Conservation (phyloP, 202 grass and related monocot species). For the Bolboschoenoplectus hybrid region DNA sequence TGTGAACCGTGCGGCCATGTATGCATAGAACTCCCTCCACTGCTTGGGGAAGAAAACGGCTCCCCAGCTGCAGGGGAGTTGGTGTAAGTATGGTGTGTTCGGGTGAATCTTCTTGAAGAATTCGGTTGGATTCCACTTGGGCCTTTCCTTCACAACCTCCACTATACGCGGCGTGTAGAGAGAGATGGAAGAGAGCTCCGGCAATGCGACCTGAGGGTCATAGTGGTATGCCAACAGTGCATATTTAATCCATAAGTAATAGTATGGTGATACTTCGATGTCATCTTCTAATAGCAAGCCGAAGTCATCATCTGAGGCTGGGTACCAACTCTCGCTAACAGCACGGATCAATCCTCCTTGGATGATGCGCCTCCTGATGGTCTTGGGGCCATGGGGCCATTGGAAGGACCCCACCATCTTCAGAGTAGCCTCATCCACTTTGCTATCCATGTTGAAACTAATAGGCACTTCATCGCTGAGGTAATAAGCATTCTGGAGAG, state of each 20-base stretch:
- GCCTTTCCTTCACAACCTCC: conserved; percentile 85
- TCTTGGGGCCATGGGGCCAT: conserved; percentile 76
- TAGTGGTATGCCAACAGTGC: conserved; percentile 82
- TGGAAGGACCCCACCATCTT: conserved; percentile 56
- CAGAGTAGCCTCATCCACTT: conserved; percentile 73
- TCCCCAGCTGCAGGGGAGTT: conserved; percentile 98
- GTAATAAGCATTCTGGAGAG: conserved; percentile 73
- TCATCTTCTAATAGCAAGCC: conserved; percentile 91
- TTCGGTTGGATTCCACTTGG: conserved; percentile 70
- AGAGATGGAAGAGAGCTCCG: conserved; percentile 88
- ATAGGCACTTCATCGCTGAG: conserved; percentile 80
- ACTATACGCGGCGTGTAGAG: conserved; percentile 91
- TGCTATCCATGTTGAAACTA: conserved; percentile 99
- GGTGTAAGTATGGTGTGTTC: conserved; percentile 92
- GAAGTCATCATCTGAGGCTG: conserved; percentile 69
- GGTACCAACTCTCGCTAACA: conserved; percentile 99
- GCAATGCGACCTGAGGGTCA: conserved; percentile 63
- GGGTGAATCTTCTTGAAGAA: conserved; percentile 80
- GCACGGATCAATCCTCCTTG: conserved; percentile 91
- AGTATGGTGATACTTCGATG: conserved; percentile 98
- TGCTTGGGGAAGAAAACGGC: conserved; percentile 98
- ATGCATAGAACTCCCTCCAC: conserved; percentile 98
- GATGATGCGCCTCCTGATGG: conserved; percentile 75
- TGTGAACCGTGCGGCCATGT: conserved; percentile 81
- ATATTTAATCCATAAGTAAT: conserved; percentile 98